Conservation (phyloP, 257 asterid genomes). For the Nyctanthes arbortristis region DNA sequence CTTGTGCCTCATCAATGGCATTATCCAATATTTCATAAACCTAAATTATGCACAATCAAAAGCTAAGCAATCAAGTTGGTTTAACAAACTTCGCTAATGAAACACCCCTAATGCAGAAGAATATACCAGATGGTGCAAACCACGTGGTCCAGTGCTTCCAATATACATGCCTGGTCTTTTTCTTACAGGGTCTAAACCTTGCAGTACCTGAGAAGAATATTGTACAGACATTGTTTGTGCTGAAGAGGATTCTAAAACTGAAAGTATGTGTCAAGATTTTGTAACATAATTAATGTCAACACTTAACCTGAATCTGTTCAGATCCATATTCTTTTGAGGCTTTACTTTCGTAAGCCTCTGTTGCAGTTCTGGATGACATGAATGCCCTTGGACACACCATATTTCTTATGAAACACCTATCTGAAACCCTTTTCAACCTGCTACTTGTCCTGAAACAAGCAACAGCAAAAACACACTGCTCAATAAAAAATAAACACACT, state of each 20-base stretch:
- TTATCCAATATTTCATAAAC: constrained; percentile 97
- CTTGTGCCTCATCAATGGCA: constrained; percentile 97
- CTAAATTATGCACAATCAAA: constrained; percentile 33
- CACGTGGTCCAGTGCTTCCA: constrained; percentile 94
- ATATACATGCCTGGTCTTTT: constrained; percentile 97
- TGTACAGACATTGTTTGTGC: constrained; percentile 5
- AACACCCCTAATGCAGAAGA: constrained; percentile 6
- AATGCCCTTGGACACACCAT: constrained; percentile 61
- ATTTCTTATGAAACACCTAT: constrained; percentile 39
- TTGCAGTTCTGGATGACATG: constrained; percentile 66
- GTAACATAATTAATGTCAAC: constrained; percentile 19
- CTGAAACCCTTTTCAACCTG: constrained; percentile 44
- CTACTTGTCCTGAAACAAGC: constrained; percentile 51
- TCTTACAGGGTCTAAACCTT: constrained; percentile 95
- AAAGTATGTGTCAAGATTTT: constrained; percentile 1
- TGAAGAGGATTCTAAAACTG: constrained; percentile 3
- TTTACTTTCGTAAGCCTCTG: constrained; percentile 55
- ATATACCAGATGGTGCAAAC: constrained; percentile 91
- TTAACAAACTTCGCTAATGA: background rate
- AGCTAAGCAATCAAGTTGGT: constrained; percentile 19
- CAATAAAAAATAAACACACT: constrained; percentile 13
- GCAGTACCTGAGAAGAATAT: constrained; percentile 64
- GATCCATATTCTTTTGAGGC: constrained; percentile 80
- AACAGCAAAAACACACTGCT: constrained; percentile 17
- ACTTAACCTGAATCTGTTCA: constrained; percentile 92